A percentile compares a stretch with the other conserved stretches of the same genome.
phyloP scores from a whole-genome alignment of 805 yeast genomes.

The Metschnikowia santaceciliae region DNA sequence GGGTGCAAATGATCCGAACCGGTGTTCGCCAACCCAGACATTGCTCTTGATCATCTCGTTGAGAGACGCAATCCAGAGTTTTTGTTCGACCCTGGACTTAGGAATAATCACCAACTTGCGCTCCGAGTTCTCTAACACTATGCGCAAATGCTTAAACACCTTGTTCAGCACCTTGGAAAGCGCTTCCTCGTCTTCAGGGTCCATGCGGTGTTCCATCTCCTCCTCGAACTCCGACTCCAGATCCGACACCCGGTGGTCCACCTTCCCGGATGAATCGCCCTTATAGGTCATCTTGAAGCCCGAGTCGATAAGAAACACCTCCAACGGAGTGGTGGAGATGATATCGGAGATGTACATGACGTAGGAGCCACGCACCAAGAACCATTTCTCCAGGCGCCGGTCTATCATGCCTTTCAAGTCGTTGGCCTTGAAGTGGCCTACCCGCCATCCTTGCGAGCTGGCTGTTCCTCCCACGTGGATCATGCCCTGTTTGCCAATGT shows the following conservation, averaged over 20 bases:
- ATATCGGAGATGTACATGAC: conserved; percentile 82
- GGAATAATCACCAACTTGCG: conserved; percentile 72
- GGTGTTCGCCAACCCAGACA: conserved; percentile 65
- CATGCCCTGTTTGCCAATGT: conserved; percentile 86
- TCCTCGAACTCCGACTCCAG: conserved; percentile 46
- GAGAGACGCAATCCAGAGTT: conserved; percentile 73
- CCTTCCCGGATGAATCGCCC: conserved; percentile 28
- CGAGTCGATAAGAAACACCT: conserved; percentile 85
- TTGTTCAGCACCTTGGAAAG: conserved; percentile 32
- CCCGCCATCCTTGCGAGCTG: conserved; percentile 91
- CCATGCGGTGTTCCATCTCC: conserved; percentile 24
- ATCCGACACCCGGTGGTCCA: conserved; percentile 23
- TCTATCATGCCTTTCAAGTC: conserved; percentile 84
- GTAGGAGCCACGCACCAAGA: conserved; percentile 78
- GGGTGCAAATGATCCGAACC: conserved; percentile 93
- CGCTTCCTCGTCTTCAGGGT: conserved; percentile 17
- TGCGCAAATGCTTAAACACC: conserved; percentile 50
- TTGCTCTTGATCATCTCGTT: conserved; percentile 63
- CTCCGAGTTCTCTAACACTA: conserved; percentile 67
- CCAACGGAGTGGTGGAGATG: conserved; percentile 81
- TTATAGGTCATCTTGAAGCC: conserved; percentile 57
- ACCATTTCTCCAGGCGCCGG: conserved; percentile 92
- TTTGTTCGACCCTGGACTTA: conserved; percentile 58
- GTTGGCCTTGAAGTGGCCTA: conserved; percentile 75
- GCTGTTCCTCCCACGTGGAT: conserved; percentile 79